These are phyloP conservation scores for Phytophthora syringae DNA, from an alignment of 352 stramenopile species.

Conservation along the genomic window DNA sequence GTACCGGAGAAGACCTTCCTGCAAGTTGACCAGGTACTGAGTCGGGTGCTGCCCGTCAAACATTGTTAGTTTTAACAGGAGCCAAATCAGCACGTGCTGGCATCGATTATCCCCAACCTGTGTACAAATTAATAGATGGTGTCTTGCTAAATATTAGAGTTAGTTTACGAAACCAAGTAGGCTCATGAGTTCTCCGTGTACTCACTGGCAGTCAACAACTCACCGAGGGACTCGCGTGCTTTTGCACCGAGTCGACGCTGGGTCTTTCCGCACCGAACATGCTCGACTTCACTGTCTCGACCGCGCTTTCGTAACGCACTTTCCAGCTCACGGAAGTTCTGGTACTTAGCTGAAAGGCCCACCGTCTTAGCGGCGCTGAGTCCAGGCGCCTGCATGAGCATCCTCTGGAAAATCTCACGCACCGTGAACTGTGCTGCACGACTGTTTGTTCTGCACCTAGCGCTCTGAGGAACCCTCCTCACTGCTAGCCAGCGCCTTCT, in stretches of 20 bases:
- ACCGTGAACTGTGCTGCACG: slow-evolving; percentile 73
- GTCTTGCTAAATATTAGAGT: neutral
- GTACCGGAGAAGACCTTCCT: no score
- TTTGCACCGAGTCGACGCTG: slow-evolving; percentile 57
- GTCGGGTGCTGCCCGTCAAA: no score
- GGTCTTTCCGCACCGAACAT: slow-evolving; percentile 54
- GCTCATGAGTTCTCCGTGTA: slow-evolving; percentile 39
- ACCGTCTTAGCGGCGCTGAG: slow-evolving; percentile 64
- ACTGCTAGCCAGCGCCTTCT: slow-evolving; percentile 93
- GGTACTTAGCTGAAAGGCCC: slow-evolving; percentile 47
- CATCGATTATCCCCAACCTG: no score
- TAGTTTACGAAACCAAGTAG: neutral
- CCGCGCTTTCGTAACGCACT: slow-evolving; percentile 42
- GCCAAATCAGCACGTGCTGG: no score
- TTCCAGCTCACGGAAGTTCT: slow-evolving; percentile 60
- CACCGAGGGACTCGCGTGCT: slow-evolving; percentile 33
- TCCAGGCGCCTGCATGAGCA: slow-evolving; percentile 80
- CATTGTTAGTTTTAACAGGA: no score
- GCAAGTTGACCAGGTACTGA: no score
- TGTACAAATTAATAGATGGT: no score
- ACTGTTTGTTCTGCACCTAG: no score
- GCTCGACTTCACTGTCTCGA: slow-evolving; percentile 45
- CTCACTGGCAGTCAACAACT: slow-evolving; percentile 42
- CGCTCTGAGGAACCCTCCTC: slow-evolving; percentile 92
- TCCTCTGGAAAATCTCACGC: slow-evolving; percentile 81